A percentile compares a stretch with the other conserved stretches of the same genome.
Conservation (phyloP, 2,329 filamentous ascomycete species). For the Epichloe brachyelytri region DNA sequence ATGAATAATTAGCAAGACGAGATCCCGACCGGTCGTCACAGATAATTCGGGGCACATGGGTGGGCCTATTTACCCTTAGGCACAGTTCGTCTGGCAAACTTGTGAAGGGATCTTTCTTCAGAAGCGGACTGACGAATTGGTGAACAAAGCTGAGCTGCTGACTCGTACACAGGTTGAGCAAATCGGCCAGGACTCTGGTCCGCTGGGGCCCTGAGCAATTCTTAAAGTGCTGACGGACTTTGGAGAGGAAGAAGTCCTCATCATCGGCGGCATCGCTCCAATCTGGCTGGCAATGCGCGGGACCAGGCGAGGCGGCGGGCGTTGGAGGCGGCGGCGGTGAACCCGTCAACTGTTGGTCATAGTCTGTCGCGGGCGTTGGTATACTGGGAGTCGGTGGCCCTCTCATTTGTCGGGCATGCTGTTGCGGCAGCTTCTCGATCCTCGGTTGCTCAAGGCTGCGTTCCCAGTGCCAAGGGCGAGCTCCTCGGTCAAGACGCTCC, state of each 20-base stretch:
- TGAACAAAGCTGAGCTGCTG: conserved; percentile 93
- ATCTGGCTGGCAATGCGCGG: conserved; percentile 48
- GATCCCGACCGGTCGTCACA: too few species aligned
- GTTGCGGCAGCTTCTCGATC: conserved; percentile 36
- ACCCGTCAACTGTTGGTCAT: conserved; percentile 46
- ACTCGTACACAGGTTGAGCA: conserved; percentile 89
- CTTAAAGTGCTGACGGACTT: conserved; percentile 69
- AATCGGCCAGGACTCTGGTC: conserved; percentile 70
- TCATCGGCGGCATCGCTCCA: conserved; percentile 69
- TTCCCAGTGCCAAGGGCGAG: conserved; percentile 39
- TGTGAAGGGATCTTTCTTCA: conserved; percentile 94
- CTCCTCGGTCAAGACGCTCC: conserved; percentile 44
- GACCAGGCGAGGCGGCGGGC: conserved; percentile 51
- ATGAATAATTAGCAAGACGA: conserved; percentile 6
- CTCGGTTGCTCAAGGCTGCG: conserved; percentile 28
- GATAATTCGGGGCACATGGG: background rate
- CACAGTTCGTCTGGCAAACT: conserved; percentile 88
- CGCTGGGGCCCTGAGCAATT: conserved; percentile 63
- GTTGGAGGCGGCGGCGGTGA: conserved; percentile 53
- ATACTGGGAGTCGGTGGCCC: conserved; percentile 55
- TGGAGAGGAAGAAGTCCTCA: conserved; percentile 70
- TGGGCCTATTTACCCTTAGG: conserved; percentile 50
- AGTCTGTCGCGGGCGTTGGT: conserved; percentile 50
- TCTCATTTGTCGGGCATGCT: conserved; percentile 29
- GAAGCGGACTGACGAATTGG: conserved; percentile 81